Conservation (phyloP, 2,329 filamentous ascomycete genomes). For the Diaporthe batatas region DNA sequence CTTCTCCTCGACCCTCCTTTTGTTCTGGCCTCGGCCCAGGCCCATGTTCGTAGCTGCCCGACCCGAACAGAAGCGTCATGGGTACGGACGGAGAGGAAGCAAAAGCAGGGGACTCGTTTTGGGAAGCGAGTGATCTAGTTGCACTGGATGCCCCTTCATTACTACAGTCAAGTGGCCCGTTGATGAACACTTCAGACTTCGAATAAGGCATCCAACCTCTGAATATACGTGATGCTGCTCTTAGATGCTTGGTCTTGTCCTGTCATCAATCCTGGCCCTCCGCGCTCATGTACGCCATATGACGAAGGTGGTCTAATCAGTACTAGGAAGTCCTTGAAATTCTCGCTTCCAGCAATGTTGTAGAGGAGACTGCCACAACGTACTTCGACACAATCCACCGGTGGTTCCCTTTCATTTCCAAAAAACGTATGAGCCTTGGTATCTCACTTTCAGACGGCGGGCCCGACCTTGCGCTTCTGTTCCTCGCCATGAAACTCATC, state of each 20-base stretch:
- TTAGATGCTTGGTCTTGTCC: neutral
- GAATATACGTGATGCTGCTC: neutral
- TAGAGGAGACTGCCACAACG: constrained; percentile 54
- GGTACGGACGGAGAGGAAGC: neutral
- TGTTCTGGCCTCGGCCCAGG: neutral
- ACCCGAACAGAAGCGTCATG: neutral
- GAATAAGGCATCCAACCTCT: neutral
- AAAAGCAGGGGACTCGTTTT: neutral
- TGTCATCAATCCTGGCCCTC: neutral
- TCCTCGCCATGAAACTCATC: constrained; percentile 63
- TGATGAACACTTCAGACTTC: neutral
- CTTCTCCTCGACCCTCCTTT: neutral
- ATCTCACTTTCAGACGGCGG: constrained; percentile 59
- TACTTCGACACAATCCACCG: constrained; percentile 61
- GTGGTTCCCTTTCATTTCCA: constrained; percentile 63
- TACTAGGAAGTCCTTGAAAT: constrained; percentile 55
- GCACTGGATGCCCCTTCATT: neutral
- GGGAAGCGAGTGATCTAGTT: neutral
- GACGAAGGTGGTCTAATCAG: neutral
- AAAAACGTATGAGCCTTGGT: constrained; percentile 58
- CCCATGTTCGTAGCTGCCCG: neutral
- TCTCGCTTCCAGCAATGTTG: constrained; percentile 53
- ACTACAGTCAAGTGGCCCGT: neutral
- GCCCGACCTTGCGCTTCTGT: constrained; percentile 60
- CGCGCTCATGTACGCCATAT: neutral